A percentile compares a stretch with the other conserved stretches of the same genome.
These are phyloP conservation scores for Articulospora tetracladia DNA, from an alignment of 495 filamentous ascomycete genomes.

Conservation along the genomic window DNA sequence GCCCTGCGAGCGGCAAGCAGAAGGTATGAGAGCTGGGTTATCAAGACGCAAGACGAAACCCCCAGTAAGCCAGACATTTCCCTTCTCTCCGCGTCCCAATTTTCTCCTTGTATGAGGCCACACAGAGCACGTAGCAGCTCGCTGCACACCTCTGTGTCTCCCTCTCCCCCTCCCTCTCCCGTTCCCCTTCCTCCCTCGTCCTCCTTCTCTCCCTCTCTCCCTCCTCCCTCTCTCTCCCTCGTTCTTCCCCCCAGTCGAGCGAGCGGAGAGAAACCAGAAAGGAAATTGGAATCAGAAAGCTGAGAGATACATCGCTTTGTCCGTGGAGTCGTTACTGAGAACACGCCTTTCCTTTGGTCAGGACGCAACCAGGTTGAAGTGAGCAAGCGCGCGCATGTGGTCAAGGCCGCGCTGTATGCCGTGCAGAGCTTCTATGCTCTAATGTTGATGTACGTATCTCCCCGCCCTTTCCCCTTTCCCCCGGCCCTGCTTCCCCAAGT, in stretches of 20 bases:
- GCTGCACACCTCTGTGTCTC: too few relatives aligned
- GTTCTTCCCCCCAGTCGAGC: neutral
- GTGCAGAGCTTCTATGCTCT: constrained; percentile 98
- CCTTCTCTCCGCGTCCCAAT: neutral
- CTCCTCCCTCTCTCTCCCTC: neutral
- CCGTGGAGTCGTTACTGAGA: constrained; percentile 44
- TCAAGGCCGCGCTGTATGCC: constrained; percentile 82
- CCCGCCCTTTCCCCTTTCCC: too few relatives aligned
- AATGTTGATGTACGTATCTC: constrained; percentile 96
- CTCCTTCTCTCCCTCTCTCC: constrained; percentile 9
- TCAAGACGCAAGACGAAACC: constrained; percentile 43
- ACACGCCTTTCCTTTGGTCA: constrained; percentile 46
- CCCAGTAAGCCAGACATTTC: constrained; percentile 56
- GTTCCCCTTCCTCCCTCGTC: too few relatives aligned
- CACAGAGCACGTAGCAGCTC: too few relatives aligned
- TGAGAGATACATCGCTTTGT: constrained; percentile 18
- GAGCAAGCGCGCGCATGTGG: constrained; percentile 61
- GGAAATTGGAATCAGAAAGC: too few relatives aligned
- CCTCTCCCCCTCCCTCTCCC: too few relatives aligned
- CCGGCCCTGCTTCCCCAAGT: neutral
- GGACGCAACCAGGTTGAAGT: constrained; percentile 50
- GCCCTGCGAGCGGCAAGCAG: constrained; percentile 71
- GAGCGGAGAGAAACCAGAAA: neutral
- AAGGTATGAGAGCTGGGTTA: constrained; percentile 65
- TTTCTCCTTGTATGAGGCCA: too few relatives aligned